Conservation (phyloP, 306 rosid species). For the Sicyos edulis region DNA sequence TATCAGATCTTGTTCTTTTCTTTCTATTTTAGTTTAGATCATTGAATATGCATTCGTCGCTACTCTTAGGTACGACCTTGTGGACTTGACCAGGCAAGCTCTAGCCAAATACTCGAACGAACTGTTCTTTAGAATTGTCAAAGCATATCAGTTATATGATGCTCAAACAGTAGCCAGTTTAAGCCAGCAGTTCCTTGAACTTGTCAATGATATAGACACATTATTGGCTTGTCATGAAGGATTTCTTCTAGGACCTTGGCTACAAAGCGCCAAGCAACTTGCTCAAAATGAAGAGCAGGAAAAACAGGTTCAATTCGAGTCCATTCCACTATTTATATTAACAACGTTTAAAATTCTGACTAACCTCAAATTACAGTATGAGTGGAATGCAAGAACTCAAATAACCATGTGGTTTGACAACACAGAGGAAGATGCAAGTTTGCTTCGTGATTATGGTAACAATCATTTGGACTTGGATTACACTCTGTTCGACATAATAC, state of each 20-base stretch:
- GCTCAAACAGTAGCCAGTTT: slow-evolving; percentile 27
- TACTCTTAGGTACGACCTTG: slow-evolving; percentile 67
- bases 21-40: neutral
- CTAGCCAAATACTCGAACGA: slow-evolving; percentile 70
- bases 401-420: slow-evolving; percentile 96
- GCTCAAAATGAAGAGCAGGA: slow-evolving; percentile 65
- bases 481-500: neutral
- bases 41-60: neutral
- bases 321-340: neutral
- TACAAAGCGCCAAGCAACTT: slow-evolving; percentile 72
- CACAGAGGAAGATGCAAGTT: slow-evolving; percentile 65
- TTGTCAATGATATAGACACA: slow-evolving; percentile 63
- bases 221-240: slow-evolving; percentile 81
- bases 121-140: slow-evolving; percentile 52
- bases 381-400: slow-evolving; percentile 94
- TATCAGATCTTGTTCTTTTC: neutral
- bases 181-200: slow-evolving; percentile 54
- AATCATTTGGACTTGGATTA: neutral
- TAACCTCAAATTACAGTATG: slow-evolving; percentile 46
- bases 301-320: slow-evolving; percentile 48
- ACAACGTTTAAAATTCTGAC: neutral
- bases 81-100: slow-evolving; percentile 82
- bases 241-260: slow-evolving; percentile 85
- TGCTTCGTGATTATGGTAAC: slow-evolving; percentile 83
- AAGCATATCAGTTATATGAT: slow-evolving; percentile 51